Evolutionary conservation across 768 basidiomycete genomes (phyloP).

Genomic region (Cystofilobasidium macerans): DNA sequence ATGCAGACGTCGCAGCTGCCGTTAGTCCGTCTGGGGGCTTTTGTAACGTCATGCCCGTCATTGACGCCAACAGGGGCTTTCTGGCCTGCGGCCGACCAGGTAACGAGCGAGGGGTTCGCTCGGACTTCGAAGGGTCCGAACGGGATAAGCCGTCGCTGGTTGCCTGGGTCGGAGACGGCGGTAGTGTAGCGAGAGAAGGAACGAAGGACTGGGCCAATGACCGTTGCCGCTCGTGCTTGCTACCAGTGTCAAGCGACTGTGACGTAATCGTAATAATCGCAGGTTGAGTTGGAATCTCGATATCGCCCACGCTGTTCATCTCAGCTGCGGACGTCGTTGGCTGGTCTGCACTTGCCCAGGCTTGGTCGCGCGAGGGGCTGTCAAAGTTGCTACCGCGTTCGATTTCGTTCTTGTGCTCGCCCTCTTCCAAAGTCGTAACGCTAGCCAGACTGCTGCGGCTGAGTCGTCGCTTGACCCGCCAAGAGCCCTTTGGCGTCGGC

Average conservation of each 20-base stretch:
- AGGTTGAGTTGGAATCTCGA: no score
- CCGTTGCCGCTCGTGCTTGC: neutral
- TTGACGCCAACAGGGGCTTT: neutral
- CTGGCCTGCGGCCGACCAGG: neutral
- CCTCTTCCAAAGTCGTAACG: slow-evolving; percentile 20
- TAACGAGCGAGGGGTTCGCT: neutral
- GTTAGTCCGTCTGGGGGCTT: no score
- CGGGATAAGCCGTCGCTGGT: neutral
- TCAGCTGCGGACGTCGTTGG: no score
- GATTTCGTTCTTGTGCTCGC: neutral
- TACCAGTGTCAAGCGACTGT: neutral
- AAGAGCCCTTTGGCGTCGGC: neutral
- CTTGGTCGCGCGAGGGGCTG: neutral
- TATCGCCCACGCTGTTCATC: no score
- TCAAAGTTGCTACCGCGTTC: neutral
- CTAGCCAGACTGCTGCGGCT: slow-evolving; percentile 23
- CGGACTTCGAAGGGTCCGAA: neutral
- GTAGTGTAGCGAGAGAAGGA: slow-evolving; percentile 18
- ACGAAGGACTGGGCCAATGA: slow-evolving; percentile 17
- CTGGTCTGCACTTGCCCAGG: neutral
- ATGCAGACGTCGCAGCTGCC: no score
- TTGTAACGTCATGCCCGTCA: no score
- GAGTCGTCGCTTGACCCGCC: slow-evolving; percentile 15
- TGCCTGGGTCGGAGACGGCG: slow-evolving; percentile 3
- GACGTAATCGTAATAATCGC: no score